A percentile compares a stretch with the other conserved stretches of the same genome.
phyloP scores from a whole-genome alignment of 768 basidiomycete genomes.

The Mycena kentingensis region DNA sequence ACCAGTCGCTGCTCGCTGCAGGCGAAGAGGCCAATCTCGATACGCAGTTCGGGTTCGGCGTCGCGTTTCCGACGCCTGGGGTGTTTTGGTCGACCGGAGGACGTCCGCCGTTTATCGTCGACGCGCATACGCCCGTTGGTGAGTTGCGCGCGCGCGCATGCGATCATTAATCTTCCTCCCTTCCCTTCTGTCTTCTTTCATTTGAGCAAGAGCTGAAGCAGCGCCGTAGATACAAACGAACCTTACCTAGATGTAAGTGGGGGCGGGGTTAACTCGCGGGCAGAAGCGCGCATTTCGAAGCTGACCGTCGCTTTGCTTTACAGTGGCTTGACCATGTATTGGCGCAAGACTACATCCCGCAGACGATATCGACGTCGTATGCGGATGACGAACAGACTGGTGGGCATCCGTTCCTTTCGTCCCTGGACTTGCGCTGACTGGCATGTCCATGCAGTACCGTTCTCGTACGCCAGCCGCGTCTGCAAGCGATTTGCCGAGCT shows the following conservation, averaged over 20 bases:
- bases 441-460: conserved; percentile 47
- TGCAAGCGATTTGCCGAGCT: conserved; percentile 68
- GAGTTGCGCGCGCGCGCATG: too few relatives aligned
- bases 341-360: conserved; percentile 46
- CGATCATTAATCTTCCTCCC: conserved; percentile 38
- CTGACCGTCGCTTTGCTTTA: conserved; percentile 18
- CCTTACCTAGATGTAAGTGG: conserved; percentile 45
- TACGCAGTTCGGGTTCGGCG: conserved; percentile 65
- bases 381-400: conserved; percentile 74
- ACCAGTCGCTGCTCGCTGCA: conserved; percentile 53
- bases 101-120: conserved; percentile 57
- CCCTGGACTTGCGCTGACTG: neutral
- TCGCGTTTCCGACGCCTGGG: conserved; percentile 60
- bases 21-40: conserved; percentile 71
- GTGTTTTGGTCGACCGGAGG: conserved; percentile 68
- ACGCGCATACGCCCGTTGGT: conserved; percentile 35
- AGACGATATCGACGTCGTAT: conserved; percentile 72
- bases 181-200: neutral
- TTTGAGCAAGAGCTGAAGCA: conserved; percentile 24
- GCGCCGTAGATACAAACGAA: conserved; percentile 46
- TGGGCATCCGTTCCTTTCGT: conserved; percentile 24
- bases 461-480: conserved; percentile 54
- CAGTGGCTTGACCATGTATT: conserved; percentile 69
- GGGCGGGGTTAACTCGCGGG: neutral
- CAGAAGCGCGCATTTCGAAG: too few relatives aligned